Conservation (phyloP, 306 rosid species). For the Lathyrus tuberosus region DNA sequence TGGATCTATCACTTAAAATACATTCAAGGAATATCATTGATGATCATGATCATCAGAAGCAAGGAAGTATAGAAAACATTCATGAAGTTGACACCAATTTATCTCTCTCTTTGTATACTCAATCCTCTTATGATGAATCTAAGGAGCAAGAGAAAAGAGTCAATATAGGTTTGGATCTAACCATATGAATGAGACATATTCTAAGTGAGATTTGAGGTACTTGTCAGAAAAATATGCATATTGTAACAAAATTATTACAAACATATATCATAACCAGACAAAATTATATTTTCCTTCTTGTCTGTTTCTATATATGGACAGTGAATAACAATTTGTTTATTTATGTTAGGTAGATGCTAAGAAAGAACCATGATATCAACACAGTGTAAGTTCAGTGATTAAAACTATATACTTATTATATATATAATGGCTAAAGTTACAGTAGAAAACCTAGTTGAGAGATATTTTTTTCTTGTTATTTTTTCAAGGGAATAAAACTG, state of each 20-base stretch:
- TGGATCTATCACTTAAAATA: constrained; percentile 68
- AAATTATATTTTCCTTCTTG: constrained; percentile 27
- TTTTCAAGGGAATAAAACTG: background rate
- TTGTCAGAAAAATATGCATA: constrained; percentile 50
- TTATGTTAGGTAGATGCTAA: constrained; percentile 12
- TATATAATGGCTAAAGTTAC: background rate
- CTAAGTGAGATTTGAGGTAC: constrained; percentile 87
- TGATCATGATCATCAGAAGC: constrained; percentile 25
- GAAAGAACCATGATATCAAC: constrained; percentile 31
- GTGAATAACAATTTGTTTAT: constrained; percentile 37
- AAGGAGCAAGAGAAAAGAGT: constrained; percentile 41
- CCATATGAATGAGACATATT: constrained; percentile 69
- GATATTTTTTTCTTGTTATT: too few species aligned
- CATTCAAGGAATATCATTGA: constrained; percentile 38
- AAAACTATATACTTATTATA: too few species aligned
- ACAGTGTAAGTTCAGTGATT: background rate
- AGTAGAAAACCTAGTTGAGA: background rate
- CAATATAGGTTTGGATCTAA: constrained; percentile 76
- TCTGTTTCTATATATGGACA: constrained; percentile 39
- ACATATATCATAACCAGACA: constrained; percentile 36
- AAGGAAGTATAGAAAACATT: constrained; percentile 41
- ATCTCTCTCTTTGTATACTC: constrained; percentile 68
- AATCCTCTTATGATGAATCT: constrained; percentile 35
- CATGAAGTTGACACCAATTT: constrained; percentile 54
- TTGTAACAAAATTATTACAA: constrained; percentile 32